Conservation (phyloP, 331 rosid genomes). For the Rosa hybrid region DNA sequence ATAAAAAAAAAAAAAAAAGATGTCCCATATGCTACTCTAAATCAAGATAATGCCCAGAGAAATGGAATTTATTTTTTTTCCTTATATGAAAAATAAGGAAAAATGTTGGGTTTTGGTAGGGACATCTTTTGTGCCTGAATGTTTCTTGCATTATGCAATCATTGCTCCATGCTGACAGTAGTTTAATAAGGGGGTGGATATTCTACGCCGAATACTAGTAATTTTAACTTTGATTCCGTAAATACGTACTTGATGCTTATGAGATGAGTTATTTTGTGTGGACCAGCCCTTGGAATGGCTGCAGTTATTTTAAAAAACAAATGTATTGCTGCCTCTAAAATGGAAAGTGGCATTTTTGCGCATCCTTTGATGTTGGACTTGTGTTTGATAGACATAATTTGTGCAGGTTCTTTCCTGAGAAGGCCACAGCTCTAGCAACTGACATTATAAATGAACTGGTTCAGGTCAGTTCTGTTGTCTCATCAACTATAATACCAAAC, state of each 20-base stretch:
- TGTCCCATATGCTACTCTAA: neutral
- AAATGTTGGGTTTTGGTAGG: neutral
- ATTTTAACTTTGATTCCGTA: neutral
- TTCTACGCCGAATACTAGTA: neutral
- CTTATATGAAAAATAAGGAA: neutral
- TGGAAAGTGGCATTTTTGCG: neutral
- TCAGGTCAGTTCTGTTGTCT: conserved; percentile 52
- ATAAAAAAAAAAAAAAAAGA: neutral
- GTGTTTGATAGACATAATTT: conserved; percentile 18
- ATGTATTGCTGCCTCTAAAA: neutral
- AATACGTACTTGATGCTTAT: too few species aligned
- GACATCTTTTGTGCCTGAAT: neutral
- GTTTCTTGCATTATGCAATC: neutral
- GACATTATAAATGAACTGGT: conserved; percentile 72
- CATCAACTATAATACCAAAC: conserved; percentile 16
- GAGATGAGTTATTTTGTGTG: neutral
- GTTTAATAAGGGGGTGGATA: neutral
- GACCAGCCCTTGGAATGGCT: neutral
- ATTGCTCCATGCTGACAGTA: neutral
- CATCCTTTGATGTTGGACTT: conserved; percentile 3
- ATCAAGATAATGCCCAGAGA: neutral
- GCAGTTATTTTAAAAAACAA: neutral
- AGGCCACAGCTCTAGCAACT: conserved; percentile 63
- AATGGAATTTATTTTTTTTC: neutral
- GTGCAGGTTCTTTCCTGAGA: conserved; percentile 92